A percentile compares a stretch with the other conserved stretches of the same genome.
phyloP scores from a whole-genome alignment of 1,284 basidiomycete species.

The Phenoliferia sp. region DNA sequence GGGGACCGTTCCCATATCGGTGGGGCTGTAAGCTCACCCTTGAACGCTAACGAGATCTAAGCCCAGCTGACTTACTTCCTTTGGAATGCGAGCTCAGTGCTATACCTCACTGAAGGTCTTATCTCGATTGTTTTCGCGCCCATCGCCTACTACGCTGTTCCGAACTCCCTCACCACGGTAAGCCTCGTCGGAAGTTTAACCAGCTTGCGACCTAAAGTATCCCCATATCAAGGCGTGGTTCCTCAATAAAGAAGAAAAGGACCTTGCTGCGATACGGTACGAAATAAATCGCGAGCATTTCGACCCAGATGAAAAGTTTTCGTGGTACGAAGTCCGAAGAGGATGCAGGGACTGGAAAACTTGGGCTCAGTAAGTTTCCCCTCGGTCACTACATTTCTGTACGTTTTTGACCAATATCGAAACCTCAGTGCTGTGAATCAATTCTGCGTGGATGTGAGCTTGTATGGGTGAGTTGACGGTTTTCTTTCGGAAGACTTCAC shows the following conservation, averaged over 20 bases:
- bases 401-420: background rate
- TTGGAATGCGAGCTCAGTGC: background rate
- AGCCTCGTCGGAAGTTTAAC: background rate
- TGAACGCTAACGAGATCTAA: background rate
- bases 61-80: background rate
- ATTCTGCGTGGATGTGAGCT: constrained; percentile 34
- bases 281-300: constrained; percentile 33
- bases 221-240: constrained; percentile 24
- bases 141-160: constrained; percentile 25
- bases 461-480: constrained; percentile 21
- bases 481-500: too few relatives aligned
- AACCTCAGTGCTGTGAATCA: constrained; percentile 30
- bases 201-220: constrained; percentile 6
- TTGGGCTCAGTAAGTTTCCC: constrained; percentile 4
- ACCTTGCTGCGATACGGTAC: constrained; percentile 21
- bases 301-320: constrained; percentile 32
- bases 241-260: constrained; percentile 30
- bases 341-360: constrained; percentile 28
- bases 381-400: background rate
- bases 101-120: constrained; percentile 14
- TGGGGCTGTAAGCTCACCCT: background rate
- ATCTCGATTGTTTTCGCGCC: constrained; percentile 28
- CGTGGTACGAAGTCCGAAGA: constrained; percentile 26
- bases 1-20: background rate
- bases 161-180: constrained; percentile 16